A percentile compares a stretch with the other conserved stretches of the same genome.
Evolutionary conservation across 1,139 yeast genomes (phyloP).

Genomic region (Saccharomyces pastorianus): DNA sequence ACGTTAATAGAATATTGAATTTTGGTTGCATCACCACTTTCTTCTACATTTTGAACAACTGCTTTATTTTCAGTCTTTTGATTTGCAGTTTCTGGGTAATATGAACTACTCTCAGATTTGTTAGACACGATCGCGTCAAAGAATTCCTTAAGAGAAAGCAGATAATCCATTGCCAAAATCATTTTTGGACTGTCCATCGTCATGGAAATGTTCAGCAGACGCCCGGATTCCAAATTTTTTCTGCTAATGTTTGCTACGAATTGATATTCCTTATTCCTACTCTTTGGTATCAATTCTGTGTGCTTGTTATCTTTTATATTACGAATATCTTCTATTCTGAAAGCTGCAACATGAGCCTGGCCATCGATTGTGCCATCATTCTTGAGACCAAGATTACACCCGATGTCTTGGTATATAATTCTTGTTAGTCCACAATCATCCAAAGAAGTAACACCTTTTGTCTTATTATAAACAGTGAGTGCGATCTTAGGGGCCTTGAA

Average conservation of each 20-base stretch:
- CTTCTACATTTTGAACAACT: neutral
- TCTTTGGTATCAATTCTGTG: conserved; percentile 71
- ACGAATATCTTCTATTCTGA: conserved; percentile 72
- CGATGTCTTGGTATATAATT: conserved; percentile 56
- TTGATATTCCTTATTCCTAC: conserved; percentile 57
- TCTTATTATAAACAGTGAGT: conserved; percentile 54
- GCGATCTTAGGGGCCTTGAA: conserved; percentile 60
- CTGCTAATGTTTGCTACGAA: conserved; percentile 51
- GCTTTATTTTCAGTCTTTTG: neutral
- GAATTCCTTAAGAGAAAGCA: conserved; percentile 68
- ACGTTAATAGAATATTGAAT: conserved; percentile 54
- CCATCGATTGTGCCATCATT: conserved; percentile 52
- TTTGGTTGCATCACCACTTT: conserved; percentile 9
- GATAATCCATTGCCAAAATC: conserved; percentile 76
- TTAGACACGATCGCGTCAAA: conserved; percentile 5
- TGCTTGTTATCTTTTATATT: conserved; percentile 55
- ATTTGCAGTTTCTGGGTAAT: neutral
- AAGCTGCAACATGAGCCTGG: conserved; percentile 59
- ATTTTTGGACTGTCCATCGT: conserved; percentile 75
- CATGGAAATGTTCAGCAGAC: conserved; percentile 46
- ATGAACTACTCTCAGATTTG: neutral
- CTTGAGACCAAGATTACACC: conserved; percentile 42
- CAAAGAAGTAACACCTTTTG: conserved; percentile 37
- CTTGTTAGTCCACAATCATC: conserved; percentile 46
- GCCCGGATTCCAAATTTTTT: conserved; percentile 36